Conservation (phyloP, 305 asterid species). For the Solanum hybrid region DNA sequence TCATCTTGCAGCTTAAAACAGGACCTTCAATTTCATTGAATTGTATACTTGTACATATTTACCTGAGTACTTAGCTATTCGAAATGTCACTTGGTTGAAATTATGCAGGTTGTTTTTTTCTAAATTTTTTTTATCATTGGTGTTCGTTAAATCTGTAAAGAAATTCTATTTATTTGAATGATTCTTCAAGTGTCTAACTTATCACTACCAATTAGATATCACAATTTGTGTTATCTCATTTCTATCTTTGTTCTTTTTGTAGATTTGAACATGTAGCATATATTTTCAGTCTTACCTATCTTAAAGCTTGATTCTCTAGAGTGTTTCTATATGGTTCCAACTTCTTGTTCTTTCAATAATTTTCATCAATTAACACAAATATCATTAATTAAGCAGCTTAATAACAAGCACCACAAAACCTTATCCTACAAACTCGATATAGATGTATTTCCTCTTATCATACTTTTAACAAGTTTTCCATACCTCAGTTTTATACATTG, state of each 20-base stretch:
- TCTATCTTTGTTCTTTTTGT: neutral
- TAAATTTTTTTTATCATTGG: neutral
- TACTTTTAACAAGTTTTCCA: neutral
- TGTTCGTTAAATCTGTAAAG: neutral
- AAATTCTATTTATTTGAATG: neutral
- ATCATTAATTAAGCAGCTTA: neutral
- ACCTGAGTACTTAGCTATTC: neutral
- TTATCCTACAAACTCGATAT: neutral
- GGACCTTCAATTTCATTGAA: slow-evolving; percentile 1
- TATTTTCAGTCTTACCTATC: neutral
- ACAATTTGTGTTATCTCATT: neutral
- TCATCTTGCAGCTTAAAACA: neutral
- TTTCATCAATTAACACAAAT: neutral
- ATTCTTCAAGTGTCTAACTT: neutral
- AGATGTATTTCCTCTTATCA: neutral
- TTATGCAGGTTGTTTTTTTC: neutral
- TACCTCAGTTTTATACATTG: neutral
- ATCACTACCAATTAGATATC: neutral
- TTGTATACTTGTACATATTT: slow-evolving; percentile 2
- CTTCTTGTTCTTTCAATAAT: neutral
- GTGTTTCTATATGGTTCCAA: neutral
- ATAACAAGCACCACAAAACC: neutral
- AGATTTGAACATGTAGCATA: neutral
- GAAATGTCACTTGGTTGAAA: neutral
- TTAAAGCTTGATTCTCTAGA: neutral